Conservation (phyloP, 768 basidiomycete species). For the Leucocoprinus sp. region DNA sequence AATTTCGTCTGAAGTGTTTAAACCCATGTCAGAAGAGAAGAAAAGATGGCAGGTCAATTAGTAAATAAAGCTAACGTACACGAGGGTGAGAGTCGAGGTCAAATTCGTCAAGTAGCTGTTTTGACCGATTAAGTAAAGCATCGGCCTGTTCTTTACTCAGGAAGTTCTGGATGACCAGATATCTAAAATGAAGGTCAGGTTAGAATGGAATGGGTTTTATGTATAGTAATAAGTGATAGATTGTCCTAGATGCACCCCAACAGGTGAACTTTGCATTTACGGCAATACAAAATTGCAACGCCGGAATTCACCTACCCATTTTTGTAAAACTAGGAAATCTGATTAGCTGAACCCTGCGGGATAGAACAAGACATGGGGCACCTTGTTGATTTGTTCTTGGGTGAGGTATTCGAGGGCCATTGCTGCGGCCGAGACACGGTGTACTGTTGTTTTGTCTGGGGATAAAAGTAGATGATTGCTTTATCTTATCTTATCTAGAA, state of each 20-base stretch:
- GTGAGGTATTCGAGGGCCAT: slow-evolving; percentile 36
- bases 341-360: too few relatives aligned
- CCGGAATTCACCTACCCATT: slow-evolving; percentile 20
- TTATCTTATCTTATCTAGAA: slow-evolving; percentile 10
- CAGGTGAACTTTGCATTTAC: background rate
- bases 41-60: too few relatives aligned
- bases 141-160: slow-evolving; percentile 47
- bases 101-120: slow-evolving; percentile 73
- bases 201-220: slow-evolving; percentile 1
- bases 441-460: background rate
- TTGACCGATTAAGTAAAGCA: slow-evolving; percentile 61
- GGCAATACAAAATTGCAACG: background rate
- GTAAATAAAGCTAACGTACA: slow-evolving; percentile 32
- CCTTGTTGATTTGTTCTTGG: slow-evolving; percentile 52
- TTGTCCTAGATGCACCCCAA: background rate
- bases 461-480: background rate
- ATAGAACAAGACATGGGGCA: slow-evolving; percentile 20
- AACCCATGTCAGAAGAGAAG: background rate
- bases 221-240: background rate
- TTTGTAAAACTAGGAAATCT: slow-evolving; percentile 22
- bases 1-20: slow-evolving; percentile 69
- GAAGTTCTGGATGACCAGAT: slow-evolving; percentile 73
- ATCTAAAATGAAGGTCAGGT: slow-evolving; percentile 38
- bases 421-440: background rate
- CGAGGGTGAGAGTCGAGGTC: slow-evolving; percentile 70